These are phyloP conservation scores for Citrus hindsii DNA, from an alignment of 345 rosid genomes.

Conservation along the genomic window DNA sequence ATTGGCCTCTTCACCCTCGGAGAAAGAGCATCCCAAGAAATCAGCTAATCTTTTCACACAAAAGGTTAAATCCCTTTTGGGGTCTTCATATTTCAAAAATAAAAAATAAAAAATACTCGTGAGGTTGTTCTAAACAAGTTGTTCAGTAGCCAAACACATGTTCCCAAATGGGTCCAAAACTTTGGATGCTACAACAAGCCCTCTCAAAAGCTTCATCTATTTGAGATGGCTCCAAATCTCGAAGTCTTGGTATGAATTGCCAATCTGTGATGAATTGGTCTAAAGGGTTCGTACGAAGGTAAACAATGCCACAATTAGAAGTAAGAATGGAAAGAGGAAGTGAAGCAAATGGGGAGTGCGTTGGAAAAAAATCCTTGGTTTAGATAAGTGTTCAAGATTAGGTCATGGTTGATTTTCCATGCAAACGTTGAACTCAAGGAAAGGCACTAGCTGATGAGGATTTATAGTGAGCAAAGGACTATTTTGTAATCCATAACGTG, in stretches of 20 bases:
- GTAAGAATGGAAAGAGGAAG: slow-evolving; percentile 4
- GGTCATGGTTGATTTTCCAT: not conserved
- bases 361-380: slow-evolving; percentile 5
- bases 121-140: slow-evolving; percentile 13
- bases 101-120: slow-evolving; percentile 22
- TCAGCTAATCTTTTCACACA: slow-evolving; percentile 21
- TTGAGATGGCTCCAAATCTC: not conserved
- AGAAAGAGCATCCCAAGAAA: slow-evolving; percentile 32
- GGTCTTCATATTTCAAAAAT: slow-evolving; percentile 23
- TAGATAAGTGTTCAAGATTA: not conserved
- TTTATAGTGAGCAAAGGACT: not conserved
- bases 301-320: not conserved
- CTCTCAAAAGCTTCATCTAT: slow-evolving; percentile 22
- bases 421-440: no score
- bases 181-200: slow-evolving; percentile 18
- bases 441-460: not conserved
- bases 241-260: slow-evolving; percentile 10
- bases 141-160: slow-evolving; percentile 11
- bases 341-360: slow-evolving; percentile 19
- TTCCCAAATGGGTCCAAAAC: slow-evolving; percentile 11
- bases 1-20: slow-evolving; percentile 14
- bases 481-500: not conserved
- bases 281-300: not conserved
- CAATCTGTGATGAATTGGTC: slow-evolving; percentile 24
- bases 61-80: slow-evolving; percentile 2